phyloP scores from a whole-genome alignment of 306 rosid genomes.

The Dryas octopetala region DNA sequence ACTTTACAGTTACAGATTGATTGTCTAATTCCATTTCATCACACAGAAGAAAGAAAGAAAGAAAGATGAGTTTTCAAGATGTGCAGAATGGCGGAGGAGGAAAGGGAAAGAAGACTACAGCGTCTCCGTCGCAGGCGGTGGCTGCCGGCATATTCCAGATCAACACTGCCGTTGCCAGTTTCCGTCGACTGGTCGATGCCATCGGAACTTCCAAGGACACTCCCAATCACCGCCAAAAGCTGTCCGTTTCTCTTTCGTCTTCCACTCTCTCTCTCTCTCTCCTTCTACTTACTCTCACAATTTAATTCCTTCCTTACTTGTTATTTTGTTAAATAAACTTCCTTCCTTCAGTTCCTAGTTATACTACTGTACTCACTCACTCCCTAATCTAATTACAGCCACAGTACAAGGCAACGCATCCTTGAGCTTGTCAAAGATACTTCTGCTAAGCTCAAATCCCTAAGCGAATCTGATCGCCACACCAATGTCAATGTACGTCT shows the following conservation, averaged over 20 bases:
- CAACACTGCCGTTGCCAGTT: conserved; percentile 69
- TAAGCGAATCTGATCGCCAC: conserved; percentile 48
- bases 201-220: conserved; percentile 76
- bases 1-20: background rate
- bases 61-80: conserved; percentile 68
- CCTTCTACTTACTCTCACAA: background rate
- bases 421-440: conserved; percentile 70
- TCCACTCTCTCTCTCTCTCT: background rate
- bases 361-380: background rate
- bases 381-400: conserved; percentile 38
- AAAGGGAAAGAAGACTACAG: conserved; percentile 20
- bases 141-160: conserved; percentile 82
- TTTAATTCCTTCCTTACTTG: no score
- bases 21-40: background rate
- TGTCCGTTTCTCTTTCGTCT: conserved; percentile 35
- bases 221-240: conserved; percentile 63
- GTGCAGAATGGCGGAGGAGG: conserved; percentile 30
- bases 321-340: no score
- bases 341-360: no score
- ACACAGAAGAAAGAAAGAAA: background rate
- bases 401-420: conserved; percentile 63
- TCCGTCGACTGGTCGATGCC: conserved; percentile 69
- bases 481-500: conserved; percentile 37
- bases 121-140: conserved; percentile 55
- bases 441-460: conserved; percentile 67